These are phyloP conservation scores for Ormosia emarginata DNA, from an alignment of 306 rosid genomes.

Conservation along the genomic window DNA sequence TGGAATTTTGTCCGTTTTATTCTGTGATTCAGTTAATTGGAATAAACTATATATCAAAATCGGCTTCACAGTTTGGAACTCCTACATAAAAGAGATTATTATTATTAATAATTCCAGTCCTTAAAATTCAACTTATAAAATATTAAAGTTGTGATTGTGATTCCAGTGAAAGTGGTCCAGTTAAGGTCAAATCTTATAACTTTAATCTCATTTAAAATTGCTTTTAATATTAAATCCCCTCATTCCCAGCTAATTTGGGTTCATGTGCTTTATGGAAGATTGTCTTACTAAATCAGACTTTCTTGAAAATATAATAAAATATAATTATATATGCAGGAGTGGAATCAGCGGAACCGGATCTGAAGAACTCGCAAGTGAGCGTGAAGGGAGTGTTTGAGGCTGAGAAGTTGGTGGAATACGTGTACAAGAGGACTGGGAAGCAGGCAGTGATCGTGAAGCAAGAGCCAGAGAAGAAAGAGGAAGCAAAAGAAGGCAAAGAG, in stretches of 20 bases:
- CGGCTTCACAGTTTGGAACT: conserved; percentile 16
- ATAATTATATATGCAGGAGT: conserved; percentile 45
- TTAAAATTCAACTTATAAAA: conserved; percentile 17
- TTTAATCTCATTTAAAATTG: not conserved
- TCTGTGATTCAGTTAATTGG: not conserved
- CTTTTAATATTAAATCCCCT: not conserved
- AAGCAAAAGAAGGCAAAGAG: conserved; percentile 29
- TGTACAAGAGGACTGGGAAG: conserved; percentile 74
- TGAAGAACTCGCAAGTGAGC: conserved; percentile 65
- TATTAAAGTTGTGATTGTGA: not conserved
- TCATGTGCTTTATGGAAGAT: not conserved
- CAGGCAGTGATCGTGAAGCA: conserved; percentile 67
- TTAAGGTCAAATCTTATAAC: not conserved
- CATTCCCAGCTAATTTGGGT: not conserved
- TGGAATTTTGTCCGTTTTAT: conserved; percentile 22
- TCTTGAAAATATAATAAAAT: not conserved
- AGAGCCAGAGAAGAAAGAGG: conserved; percentile 54
- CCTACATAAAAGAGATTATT: conserved; percentile 2
- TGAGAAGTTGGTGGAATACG: conserved; percentile 51
- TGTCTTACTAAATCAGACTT: not conserved
- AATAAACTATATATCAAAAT: not conserved
- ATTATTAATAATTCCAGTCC: not conserved
- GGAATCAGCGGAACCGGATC: conserved; percentile 81
- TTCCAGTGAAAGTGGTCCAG: conserved; percentile 25
- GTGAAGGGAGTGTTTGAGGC: conserved; percentile 81